phyloP scores from a whole-genome alignment of 1,284 basidiomycete genomes.

The Microbotryomycetes sp. region DNA sequence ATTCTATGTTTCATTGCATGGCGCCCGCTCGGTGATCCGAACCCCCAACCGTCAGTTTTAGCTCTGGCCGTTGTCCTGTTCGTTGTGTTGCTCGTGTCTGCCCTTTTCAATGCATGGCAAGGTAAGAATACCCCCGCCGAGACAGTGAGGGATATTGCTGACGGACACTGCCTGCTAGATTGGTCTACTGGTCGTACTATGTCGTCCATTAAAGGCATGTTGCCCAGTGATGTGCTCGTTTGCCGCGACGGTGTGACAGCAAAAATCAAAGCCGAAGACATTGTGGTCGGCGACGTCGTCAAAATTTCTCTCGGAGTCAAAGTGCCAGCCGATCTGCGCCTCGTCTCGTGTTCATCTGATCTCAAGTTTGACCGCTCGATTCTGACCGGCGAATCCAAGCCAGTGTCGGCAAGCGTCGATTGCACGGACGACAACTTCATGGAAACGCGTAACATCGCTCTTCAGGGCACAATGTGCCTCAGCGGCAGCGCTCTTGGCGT shows the following conservation, averaged over 20 bases:
- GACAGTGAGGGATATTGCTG: slow-evolving; percentile 32
- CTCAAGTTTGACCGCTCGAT: slow-evolving; percentile 56
- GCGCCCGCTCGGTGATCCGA: slow-evolving; percentile 44
- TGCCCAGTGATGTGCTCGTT: slow-evolving; percentile 44
- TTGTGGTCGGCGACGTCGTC: slow-evolving; percentile 44
- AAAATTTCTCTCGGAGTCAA: slow-evolving; percentile 44
- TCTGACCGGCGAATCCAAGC: slow-evolving; percentile 56
- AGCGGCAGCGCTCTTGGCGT: slow-evolving; percentile 53
- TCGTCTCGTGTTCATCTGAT: slow-evolving; percentile 49
- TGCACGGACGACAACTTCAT: slow-evolving; percentile 48
- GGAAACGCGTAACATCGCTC: slow-evolving; percentile 54
- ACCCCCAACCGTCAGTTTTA: slow-evolving; percentile 45
- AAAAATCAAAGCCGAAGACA: slow-evolving; percentile 36
- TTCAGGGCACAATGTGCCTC: slow-evolving; percentile 58
- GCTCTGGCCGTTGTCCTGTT: slow-evolving; percentile 46
- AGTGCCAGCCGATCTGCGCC: slow-evolving; percentile 49
- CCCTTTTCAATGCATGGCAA: slow-evolving; percentile 48
- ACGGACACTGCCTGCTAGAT: slow-evolving; percentile 30
- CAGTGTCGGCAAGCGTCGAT: slow-evolving; percentile 50
- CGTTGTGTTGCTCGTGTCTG: slow-evolving; percentile 46
- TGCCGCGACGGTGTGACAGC: slow-evolving; percentile 41
- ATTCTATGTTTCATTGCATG: slow-evolving; percentile 48
- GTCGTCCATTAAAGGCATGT: slow-evolving; percentile 45
- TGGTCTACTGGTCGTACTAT: slow-evolving; percentile 44
- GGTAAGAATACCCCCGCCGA: not conserved